phyloP scores from a whole-genome alignment of 2,329 filamentous ascomycete genomes.

The Pseudocercospora vitis region DNA sequence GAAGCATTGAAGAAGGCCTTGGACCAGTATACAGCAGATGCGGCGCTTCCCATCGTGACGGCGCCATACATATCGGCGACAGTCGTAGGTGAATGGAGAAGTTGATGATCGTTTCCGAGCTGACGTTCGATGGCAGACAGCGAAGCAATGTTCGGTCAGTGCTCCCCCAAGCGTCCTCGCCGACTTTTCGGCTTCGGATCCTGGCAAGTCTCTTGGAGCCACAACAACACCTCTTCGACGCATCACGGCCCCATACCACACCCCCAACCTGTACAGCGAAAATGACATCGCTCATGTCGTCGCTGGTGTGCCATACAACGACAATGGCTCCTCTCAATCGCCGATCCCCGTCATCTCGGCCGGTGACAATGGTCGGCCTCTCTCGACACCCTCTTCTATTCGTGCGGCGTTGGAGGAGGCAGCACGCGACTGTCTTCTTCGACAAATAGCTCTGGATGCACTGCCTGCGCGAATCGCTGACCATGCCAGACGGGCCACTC shows the following conservation, averaged over 20 bases:
- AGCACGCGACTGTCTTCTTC: constrained; percentile 14
- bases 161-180: constrained; percentile 5
- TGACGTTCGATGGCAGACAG: not conserved
- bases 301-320: not conserved
- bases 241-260: constrained; percentile 24
- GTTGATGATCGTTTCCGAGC: not conserved
- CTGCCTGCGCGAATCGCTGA: constrained; percentile 12
- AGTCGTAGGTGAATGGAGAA: not conserved
- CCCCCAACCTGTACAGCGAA: constrained; percentile 23
- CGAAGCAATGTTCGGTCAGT: not conserved
- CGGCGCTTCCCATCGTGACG: not conserved
- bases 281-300: constrained; percentile 16
- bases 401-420: constrained; percentile 14
- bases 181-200: constrained; percentile 7
- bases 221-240: constrained; percentile 6
- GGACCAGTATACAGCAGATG: not conserved
- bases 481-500: not conserved
- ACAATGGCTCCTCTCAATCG: not conserved
- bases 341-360: constrained; percentile 17
- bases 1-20: not conserved
- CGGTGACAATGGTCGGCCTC: not conserved
- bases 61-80: not conserved
- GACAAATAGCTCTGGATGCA: constrained; percentile 11
- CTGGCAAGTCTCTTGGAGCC: not conserved
- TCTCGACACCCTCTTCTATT: not conserved